Base-by-base conservation (phyloP, 768 basidiomycete genomes). In the Leccinum boreale region DNA sequence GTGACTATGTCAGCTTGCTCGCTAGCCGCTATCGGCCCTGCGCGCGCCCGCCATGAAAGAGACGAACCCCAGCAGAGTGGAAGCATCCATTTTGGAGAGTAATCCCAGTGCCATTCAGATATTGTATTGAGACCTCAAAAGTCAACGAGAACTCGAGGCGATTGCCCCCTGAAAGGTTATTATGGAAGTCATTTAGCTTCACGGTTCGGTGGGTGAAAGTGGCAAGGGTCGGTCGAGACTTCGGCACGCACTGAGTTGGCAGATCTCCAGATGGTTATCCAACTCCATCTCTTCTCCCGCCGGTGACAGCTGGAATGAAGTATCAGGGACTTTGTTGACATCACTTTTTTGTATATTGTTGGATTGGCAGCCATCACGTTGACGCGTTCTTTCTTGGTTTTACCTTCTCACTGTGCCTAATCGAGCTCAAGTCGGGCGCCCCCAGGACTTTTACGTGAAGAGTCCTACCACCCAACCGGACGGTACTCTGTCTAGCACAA, bases 221-320 rank as follows among this genome's bases (percentile, higher is more conserved):
- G 50, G 45, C 46, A 66, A 61, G 56, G 45, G 58, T 62, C 28
- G 24, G 54, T 53, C 42, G 50, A 45, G 21, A 48, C 58, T 65
- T 56, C 55, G 45, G 36, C 49, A 54, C 31, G 46, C 57, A 59
- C 50, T 62, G 58, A 59, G 44, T 59, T 44, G 23, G 21, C 58
- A 66, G 64, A 68, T 64, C 66, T 57, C 50, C 50, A 56, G 58
- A 67, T 58, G 55, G 21, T 55, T 35, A 48, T 63, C 35, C 52
- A 55, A 51, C 49, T 61, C 53, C 53, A 52, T 52, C 54, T 61
- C 67, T 69, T 66, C 68, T 68, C 57, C 68, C 64, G 69, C 62
- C 64, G 62, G 67, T 62, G 56, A 55, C 56, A 36, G 31, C 48
- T 62, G 59, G 44, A 50, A 47, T 55, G 57, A 65, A 52, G 54